phyloP scores from a whole-genome alignment of 2,329 filamentous ascomycete species.

The Mollisia scopiformis region DNA sequence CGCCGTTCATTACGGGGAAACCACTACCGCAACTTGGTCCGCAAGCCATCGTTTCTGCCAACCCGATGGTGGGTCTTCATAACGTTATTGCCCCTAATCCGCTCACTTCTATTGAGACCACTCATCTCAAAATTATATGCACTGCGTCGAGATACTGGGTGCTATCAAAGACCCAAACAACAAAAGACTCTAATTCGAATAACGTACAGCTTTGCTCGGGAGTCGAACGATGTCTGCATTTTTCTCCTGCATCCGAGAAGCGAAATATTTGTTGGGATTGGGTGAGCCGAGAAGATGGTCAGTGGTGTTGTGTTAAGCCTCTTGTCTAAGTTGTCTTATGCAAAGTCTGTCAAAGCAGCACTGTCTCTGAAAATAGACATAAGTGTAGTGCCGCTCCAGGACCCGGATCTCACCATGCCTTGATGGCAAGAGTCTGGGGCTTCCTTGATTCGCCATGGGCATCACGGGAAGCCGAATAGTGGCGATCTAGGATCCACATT shows the following conservation, averaged over 20 bases:
- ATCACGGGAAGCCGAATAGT: neutral
- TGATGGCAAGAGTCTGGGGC: neutral
- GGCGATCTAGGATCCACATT: neutral
- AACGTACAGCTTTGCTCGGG: too few species aligned
- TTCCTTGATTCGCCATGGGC: neutral
- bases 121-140: too few species aligned
- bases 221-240: too few species aligned
- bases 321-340: too few species aligned
- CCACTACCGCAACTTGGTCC: too few species aligned
- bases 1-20: neutral
- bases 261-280: neutral
- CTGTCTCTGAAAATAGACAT: neutral
- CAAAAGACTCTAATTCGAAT: too few species aligned
- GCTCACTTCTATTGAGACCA: too few species aligned
- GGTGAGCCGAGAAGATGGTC: neutral
- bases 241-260: neutral
- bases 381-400: neutral
- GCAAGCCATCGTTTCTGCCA: neutral
- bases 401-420: neutral
- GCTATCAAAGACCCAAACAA: too few species aligned
- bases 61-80: neutral
- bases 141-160: too few species aligned
- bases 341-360: neutral
- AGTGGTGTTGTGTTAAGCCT: neutral
- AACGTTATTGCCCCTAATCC: constrained; percentile 1